Base-by-base conservation (phyloP, 208 protist species). In the Acanthamoeba lenticulata region DNA sequence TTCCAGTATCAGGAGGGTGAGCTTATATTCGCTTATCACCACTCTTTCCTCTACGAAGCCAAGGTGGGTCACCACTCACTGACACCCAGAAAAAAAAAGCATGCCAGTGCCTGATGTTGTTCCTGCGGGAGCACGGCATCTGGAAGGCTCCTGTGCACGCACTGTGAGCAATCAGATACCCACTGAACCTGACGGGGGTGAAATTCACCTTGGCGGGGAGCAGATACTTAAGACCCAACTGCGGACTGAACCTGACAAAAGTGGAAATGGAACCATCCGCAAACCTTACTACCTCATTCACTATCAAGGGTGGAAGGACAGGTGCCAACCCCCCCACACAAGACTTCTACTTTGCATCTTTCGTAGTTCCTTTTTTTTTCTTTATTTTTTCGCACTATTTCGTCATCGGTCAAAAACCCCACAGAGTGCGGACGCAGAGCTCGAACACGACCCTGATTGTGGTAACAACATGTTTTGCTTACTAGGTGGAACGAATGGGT, bases 221-320 rank as follows among this genome's bases (percentile, higher is more conserved):
- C 90, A 93, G 90, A 42, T 93, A 44, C 36, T 93, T 2, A 57
- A 93, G 67, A 83, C 32, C 19, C 62, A 93, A 29, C 3, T 77
- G 65, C 90, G 90, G 32, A 27, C 27, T 13, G 90, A 93, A n/a
- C 9, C n/a, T 40, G 90, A 93, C 57, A 93, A 83, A 38, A 55
- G 32, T 27, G 34, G 62, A 60, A 32, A 27, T 2, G 38, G 34
- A 47, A 72, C 85, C 44, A 52, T 91, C 29, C 62, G 65, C 27
- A 93, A 83, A n/a, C 90, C 90, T 38, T 93, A 83, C 38, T 93
- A 93, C 38, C n/a, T 83, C 5, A 93, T 93, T 38, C 90, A 93
- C 21, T 93, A 93, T 60, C 90, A 93, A 38, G 90, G 90, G 24
- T 93, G 90, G 90, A 93, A 93, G 49, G 90, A 93, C 44, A 93